These are phyloP conservation scores for Penstemon barbatus DNA, from an alignment of 257 asterid genomes.

Conservation along the genomic window DNA sequence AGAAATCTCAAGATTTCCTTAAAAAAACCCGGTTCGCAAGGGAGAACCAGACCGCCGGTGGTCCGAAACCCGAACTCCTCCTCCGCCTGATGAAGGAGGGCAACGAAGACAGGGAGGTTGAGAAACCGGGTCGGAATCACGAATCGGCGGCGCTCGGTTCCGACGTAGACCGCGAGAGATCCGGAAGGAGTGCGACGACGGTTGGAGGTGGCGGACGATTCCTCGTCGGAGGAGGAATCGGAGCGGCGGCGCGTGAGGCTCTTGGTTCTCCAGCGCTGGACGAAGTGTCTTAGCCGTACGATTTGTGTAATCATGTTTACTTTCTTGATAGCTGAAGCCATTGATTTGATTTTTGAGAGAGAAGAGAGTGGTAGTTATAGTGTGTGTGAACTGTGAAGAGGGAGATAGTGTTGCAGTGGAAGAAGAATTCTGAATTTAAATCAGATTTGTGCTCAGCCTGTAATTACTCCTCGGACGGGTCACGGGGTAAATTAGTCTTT, in stretches of 20 bases:
- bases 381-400: too few species aligned
- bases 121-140: slow-evolving; percentile 70
- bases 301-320: slow-evolving; percentile 59
- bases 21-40: slow-evolving; percentile 54
- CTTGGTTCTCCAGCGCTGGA: slow-evolving; percentile 53
- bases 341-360: slow-evolving; percentile 1
- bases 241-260: slow-evolving; percentile 42
- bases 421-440: too few species aligned
- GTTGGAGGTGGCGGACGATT: too few species aligned
- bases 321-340: slow-evolving; percentile 52
- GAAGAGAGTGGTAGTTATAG: too few species aligned
- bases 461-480: too few species aligned
- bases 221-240: too few species aligned
- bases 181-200: slow-evolving; percentile 47
- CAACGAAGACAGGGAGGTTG: slow-evolving; percentile 55
- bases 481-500: too few species aligned
- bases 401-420: too few species aligned
- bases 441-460: too few species aligned
- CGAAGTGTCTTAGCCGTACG: slow-evolving; percentile 53
- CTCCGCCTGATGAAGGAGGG: slow-evolving; percentile 54
- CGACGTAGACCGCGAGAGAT: slow-evolving; percentile 57
- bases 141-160: slow-evolving; percentile 46
- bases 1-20: slow-evolving; percentile 38
- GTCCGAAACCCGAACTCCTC: slow-evolving; percentile 70
- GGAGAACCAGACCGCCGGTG: slow-evolving; percentile 58